Evolutionary conservation across 2,329 filamentous ascomycete species (phyloP), one percentile per base, ranked within the genome.

Genomic region (Tetracladium maxilliforme): DNA sequence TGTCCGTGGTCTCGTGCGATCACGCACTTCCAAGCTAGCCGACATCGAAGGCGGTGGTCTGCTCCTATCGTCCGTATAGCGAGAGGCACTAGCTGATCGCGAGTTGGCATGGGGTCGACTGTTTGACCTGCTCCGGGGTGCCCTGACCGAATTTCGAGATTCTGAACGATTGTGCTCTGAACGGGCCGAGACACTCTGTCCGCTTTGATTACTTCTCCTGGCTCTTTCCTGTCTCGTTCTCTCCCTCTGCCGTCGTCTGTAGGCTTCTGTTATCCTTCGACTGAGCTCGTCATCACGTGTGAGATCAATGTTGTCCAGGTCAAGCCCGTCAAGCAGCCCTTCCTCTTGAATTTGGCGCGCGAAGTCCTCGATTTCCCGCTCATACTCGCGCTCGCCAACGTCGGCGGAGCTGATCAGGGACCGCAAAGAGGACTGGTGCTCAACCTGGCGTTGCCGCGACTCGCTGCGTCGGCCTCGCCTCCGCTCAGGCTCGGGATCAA

Each of bases 361-460:
- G 30, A 94, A 92, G 44, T 93, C 84, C 36, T 92, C 69, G 30
- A 94, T 92, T 44, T 93, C 84, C 31, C 79, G 71, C 44, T 93
- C 79, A 39, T 92, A 75, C 36, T 87, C 78, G 12, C 71, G 65
- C 22, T 76, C 71, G 37, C 80, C 80, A 29, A 81, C 62, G 33
- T 86, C 78, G 0, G 78, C 80, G 5, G 75, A 68, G 41, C 81
- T 86, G 30, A 95, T 72, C 30, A 95, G 54, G 7, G 81, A 92
- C 26, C 86, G 63, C 34, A 95, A 56, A 30, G 84, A 93, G 1
- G 83, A 77, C 53, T 95, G 87, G 43, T 94, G 87, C 43, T 90
- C 83, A 23, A 94, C 62, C 26, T 73, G 75, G 24, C 78, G 56
- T 13, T n/a, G 51, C 45, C 24, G 53, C 48, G n/a, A n/a, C n/a